Conservation (phyloP, 345 rosid genomes). For the Pistacia atlantica region DNA sequence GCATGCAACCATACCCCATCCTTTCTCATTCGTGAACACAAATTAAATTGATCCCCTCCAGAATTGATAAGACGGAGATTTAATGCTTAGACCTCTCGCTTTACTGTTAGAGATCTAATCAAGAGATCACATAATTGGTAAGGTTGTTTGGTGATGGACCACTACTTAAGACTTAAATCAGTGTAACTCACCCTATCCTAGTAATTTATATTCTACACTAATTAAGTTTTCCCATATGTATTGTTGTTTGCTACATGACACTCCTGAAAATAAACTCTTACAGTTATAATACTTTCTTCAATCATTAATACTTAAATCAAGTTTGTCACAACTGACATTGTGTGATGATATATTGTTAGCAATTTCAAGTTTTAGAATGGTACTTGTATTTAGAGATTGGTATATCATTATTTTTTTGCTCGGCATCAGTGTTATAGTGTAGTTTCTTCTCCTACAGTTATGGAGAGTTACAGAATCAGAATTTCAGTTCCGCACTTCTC, state of each 20-base stretch:
- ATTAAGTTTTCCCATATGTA: background rate
- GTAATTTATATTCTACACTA: background rate
- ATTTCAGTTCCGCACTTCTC: constrained; percentile 54
- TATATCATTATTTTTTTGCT: background rate
- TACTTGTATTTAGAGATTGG: background rate
- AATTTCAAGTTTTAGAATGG: background rate
- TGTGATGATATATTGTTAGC: background rate
- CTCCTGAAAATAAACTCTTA: background rate
- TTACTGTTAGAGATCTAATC: too few relatives aligned
- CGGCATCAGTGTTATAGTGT: background rate
- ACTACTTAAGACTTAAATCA: background rate
- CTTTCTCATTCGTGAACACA: too few relatives aligned
- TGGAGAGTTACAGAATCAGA: constrained; percentile 64
- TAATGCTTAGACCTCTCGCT: too few relatives aligned
- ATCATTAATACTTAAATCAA: background rate
- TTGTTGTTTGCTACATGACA: background rate
- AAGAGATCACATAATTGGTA: background rate
- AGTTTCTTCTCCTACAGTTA: constrained; percentile 41
- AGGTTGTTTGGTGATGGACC: background rate
- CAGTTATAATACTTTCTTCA: background rate
- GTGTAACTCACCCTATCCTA: background rate
- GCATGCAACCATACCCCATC: too few relatives aligned
- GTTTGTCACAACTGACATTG: background rate
- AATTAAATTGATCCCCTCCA: too few relatives aligned
- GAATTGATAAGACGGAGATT: too few relatives aligned